A percentile compares a stretch with the other conserved stretches of the same genome.
phyloP scores from a whole-genome alignment of 106 monocot genomes.

The Apostasia shenzhenica region DNA sequence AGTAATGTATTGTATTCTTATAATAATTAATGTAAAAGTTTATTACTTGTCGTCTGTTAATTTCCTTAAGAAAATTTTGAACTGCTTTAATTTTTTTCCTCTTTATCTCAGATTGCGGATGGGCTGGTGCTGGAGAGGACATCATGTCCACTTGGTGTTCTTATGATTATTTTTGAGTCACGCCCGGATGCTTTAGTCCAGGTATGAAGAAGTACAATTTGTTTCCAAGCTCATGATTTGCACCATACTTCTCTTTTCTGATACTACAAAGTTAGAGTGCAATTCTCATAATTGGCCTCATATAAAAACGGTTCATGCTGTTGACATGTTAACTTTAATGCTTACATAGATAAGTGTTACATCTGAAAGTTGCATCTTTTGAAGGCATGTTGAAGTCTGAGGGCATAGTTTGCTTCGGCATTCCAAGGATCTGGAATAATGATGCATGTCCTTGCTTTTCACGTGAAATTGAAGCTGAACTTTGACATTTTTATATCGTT shows the following conservation, averaged over 20 bases:
- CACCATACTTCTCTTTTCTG: not conserved
- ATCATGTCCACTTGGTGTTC: constrained; percentile 77
- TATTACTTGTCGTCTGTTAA: too few species aligned
- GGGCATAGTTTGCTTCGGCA: too few species aligned
- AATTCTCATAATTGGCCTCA: not conserved
- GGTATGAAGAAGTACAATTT: constrained; percentile 33
- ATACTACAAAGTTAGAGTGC: not conserved
- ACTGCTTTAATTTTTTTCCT: too few species aligned
- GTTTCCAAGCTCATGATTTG: constrained; percentile 1
- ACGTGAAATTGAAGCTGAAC: not conserved
- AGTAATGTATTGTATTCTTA: too few species aligned
- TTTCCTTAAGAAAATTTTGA: too few species aligned
- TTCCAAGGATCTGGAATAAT: too few species aligned
- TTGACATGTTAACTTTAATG: too few species aligned
- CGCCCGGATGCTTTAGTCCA: constrained; percentile 97
- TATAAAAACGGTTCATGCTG: too few species aligned
- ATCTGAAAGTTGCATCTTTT: too few species aligned
- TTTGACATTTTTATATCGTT: not conserved
- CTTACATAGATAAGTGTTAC: too few species aligned
- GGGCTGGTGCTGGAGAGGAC: constrained; percentile 74
- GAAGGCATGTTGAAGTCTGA: too few species aligned
- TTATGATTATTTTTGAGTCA: constrained; percentile 92
- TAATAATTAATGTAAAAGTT: too few species aligned
- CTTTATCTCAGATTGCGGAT: constrained; percentile 59
- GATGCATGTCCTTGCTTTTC: not conserved